These are phyloP conservation scores for Trifolium subterraneum DNA, from an alignment of 306 rosid genomes.

Conservation along the genomic window DNA sequence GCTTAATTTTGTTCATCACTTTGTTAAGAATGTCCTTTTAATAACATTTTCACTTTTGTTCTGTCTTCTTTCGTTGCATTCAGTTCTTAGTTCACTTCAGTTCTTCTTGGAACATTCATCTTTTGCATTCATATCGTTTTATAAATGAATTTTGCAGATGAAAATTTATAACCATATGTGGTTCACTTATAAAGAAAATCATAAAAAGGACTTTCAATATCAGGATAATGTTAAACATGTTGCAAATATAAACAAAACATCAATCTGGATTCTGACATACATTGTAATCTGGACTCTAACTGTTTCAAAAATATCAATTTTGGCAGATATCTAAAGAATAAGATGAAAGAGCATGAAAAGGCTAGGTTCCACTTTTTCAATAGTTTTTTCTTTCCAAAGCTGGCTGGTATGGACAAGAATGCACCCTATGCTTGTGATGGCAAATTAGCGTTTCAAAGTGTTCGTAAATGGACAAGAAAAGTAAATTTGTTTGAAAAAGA, in stretches of 20 bases:
- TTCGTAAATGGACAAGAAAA: slow-evolving; percentile 89
- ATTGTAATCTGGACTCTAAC: not conserved
- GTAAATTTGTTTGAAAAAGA: slow-evolving; percentile 80
- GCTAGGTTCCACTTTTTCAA: slow-evolving; percentile 74
- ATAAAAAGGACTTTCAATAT: not conserved
- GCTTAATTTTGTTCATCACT: not conserved
- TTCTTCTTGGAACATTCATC: not conserved
- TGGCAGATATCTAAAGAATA: slow-evolving; percentile 76
- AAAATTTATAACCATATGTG: slow-evolving; percentile 12
- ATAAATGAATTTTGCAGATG: no score
- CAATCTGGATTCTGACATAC: not conserved
- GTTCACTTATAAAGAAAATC: not conserved
- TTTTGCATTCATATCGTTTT: not conserved
- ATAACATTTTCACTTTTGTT: not conserved
- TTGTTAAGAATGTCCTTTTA: not conserved
- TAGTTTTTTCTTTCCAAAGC: slow-evolving; percentile 85
- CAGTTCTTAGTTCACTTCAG: no score
- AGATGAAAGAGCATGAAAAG: slow-evolving; percentile 58
- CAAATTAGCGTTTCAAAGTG: slow-evolving; percentile 81
- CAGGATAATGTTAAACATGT: not conserved
- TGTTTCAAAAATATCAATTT: slow-evolving; percentile 26
- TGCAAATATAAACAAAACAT: not conserved
- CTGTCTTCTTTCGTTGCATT: slow-evolving; percentile 11
- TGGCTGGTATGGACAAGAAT: slow-evolving; percentile 81
- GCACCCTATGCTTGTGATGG: slow-evolving; percentile 70